Percentiles rank a stretch among this genome's conserved stretches.
Conservation (phyloP, 2,329 filamentous ascomycete species). For the Aspergillus sp. region DNA sequence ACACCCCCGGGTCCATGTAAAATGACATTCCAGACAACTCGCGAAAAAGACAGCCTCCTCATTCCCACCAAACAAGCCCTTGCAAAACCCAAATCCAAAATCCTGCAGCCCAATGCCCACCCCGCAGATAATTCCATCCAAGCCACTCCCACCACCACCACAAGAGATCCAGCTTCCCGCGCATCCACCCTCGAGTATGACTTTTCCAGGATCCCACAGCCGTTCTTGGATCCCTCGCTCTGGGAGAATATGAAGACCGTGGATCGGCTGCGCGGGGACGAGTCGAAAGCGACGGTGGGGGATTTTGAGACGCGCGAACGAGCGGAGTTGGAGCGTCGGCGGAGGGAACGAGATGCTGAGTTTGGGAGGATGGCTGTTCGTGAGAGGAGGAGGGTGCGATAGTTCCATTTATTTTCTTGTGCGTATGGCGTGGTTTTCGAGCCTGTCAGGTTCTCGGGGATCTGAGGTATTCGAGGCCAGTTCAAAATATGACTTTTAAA, state of each 20-base stretch:
- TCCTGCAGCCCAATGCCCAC: slow-evolving; percentile 23
- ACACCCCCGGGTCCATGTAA: not conserved
- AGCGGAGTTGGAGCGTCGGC: slow-evolving; percentile 16
- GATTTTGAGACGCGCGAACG: slow-evolving; percentile 7
- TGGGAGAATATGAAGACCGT: slow-evolving; percentile 27
- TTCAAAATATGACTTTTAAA: not conserved
- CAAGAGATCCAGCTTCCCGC: not conserved
- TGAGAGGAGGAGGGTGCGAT: slow-evolving; percentile 18
- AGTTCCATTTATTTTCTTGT: not conserved
- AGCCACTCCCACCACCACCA: not conserved
- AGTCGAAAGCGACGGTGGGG: not conserved
- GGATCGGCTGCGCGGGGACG: slow-evolving; percentile 1
- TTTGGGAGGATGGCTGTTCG: slow-evolving; percentile 34
- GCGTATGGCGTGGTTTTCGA: too few species aligned
- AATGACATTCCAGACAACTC: slow-evolving; percentile 8
- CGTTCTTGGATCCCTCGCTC: slow-evolving; percentile 36
- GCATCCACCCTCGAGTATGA: slow-evolving; percentile 27
- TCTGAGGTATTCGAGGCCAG: not conserved
- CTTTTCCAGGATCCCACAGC: slow-evolving; percentile 33
- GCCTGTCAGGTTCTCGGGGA: too few species aligned
- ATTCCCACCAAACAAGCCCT: slow-evolving; percentile 29
- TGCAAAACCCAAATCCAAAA: slow-evolving; percentile 5
- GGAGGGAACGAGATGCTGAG: slow-evolving; percentile 24
- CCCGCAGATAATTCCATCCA: slow-evolving; percentile 2
- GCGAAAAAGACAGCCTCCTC: slow-evolving; percentile 12